A percentile compares a stretch with the other conserved stretches of the same genome.
These are phyloP conservation scores for Closterium sp. DNA, from an alignment of 139 green algal species.

Conservation along the genomic window DNA sequence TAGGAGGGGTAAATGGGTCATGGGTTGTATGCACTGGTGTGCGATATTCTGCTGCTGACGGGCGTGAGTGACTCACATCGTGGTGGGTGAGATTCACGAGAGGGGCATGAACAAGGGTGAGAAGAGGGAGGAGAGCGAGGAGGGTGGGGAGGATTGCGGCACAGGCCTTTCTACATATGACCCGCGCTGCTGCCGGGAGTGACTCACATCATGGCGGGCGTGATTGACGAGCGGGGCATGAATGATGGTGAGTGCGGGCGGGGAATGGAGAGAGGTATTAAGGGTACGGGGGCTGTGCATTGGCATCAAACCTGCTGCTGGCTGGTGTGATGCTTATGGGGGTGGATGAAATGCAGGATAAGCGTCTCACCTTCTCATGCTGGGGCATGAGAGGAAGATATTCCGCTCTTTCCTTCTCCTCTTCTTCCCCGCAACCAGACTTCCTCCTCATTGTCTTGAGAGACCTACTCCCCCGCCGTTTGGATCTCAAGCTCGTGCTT, in stretches of 20 bases:
- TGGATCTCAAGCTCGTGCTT: slow-evolving; percentile 51
- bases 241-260: slow-evolving; percentile 54
- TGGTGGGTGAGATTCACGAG: slow-evolving; percentile 90
- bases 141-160: no score
- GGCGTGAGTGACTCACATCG: slow-evolving; percentile 68
- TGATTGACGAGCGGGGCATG: slow-evolving; percentile 26
- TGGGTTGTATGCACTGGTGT: background rate
- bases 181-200: no score
- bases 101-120: slow-evolving; percentile 61
- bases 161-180: no score
- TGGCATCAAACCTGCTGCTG: no score
- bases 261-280: no score
- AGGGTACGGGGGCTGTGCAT: no score
- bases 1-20: background rate
- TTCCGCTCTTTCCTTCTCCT: background rate
- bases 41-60: slow-evolving; percentile 62
- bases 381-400: no score
- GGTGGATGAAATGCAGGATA: no score
- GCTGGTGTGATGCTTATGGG: no score
- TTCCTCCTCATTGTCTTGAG: slow-evolving; percentile 67
- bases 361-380: no score
- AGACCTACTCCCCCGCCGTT: slow-evolving; percentile 46
- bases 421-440: background rate
- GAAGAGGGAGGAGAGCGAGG: background rate
- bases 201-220: no score